phyloP scores from a whole-genome alignment of 179 eudicot genomes.

The Silene vulgaris region DNA sequence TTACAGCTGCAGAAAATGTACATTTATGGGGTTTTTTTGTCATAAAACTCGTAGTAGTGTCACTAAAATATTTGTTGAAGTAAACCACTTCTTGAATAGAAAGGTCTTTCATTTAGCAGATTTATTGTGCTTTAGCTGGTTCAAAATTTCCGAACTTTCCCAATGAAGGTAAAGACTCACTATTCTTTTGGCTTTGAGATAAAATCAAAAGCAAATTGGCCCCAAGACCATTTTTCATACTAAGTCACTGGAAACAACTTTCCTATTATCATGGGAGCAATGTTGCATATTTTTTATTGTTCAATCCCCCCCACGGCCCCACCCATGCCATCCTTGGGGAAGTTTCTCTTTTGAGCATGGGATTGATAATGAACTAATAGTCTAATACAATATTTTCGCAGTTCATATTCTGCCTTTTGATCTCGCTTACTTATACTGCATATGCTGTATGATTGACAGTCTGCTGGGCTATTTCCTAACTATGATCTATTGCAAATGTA shows the following conservation, averaged over 20 bases:
- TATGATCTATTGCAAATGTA: constrained; percentile 80
- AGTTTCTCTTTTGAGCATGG: not conserved
- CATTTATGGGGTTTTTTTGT: constrained; percentile 4
- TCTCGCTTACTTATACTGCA: not conserved
- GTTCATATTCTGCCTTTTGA: not conserved
- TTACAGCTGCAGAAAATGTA: constrained; percentile 2
- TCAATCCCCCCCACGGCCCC: too few species aligned
- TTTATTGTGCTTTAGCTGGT: constrained; percentile 2
- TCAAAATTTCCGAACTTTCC: not conserved
- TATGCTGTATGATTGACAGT: constrained; percentile 41
- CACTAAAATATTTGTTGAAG: not conserved
- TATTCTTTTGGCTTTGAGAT: constrained; percentile 5
- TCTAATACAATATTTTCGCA: not conserved
- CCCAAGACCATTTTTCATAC: not conserved
- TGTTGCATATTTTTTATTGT: not conserved
- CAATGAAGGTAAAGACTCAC: not conserved
- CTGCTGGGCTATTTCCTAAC: constrained; percentile 85
- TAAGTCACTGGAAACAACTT: not conserved
- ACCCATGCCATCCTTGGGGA: too few species aligned
- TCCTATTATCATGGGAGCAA: not conserved
- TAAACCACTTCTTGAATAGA: not conserved
- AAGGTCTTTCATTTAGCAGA: constrained; percentile 1
- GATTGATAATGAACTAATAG: not conserved
- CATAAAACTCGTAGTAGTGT: not conserved
- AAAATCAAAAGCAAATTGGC: not conserved